Base-by-base conservation (phyloP, 768 basidiomycete genomes). In the Arthromyces matolae region DNA sequence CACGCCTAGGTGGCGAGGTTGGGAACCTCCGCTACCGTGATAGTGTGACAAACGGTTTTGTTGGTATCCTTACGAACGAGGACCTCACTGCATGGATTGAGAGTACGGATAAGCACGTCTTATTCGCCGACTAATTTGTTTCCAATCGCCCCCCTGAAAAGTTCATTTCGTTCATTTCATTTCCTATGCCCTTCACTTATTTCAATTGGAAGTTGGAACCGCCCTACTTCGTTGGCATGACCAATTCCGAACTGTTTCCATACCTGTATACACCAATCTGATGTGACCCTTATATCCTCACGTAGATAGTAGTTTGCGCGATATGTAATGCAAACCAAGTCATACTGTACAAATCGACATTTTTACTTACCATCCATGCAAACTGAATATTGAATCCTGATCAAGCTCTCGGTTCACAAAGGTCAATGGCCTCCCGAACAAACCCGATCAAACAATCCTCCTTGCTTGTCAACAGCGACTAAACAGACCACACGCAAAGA, bases 1-100 rank as follows among this genome's bases (percentile, higher is more conserved):
- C 86, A 28, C 81, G 96, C 43, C 71, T 98, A 5, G 93, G 92
- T 0, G 77, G 76, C 12, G 84, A 87, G 50, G 69, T 95, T 28
- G 70, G 62, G 8, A 69, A 71, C 34, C 71, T 98, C 52, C 76
- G 80, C 55, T 98, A 87, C 65, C 81, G 90, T 25, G 83, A 89
- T 58, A 86, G 83, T 59, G 60, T 77, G 60, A 81, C 76, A 58
- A 82, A 83, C 59, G 73, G 70, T 8, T 81, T 86, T 54, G 74
- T 84, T 14, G 79, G 75, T 18, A 69, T 93, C 51, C 73, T 78
- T 45, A 71, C 72, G 25, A 85, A 92, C 60, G 71, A 71, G 7
- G 81, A 83, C 38, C 68, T 93, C 50, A 73, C 78, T 48, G 69
- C 71, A 22, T 93, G 91, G 91, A 71, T 93, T 65, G 80, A 83